Base-by-base conservation (phyloP, 2,329 filamentous ascomycete genomes). In the Thielaviopsis populi region DNA sequence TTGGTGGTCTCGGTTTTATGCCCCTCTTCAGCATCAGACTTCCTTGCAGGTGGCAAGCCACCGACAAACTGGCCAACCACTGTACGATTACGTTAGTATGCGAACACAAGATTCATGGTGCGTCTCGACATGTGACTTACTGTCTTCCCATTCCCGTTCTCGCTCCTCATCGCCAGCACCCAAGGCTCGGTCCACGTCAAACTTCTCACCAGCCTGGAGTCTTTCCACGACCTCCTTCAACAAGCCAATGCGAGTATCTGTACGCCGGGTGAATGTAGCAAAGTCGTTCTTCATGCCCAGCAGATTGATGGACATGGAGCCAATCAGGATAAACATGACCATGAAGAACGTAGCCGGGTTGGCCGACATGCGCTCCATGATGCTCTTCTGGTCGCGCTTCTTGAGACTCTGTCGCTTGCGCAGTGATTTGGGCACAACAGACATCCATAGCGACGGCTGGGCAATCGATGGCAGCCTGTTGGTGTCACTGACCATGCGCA, bases 291-390 rank as follows among this genome's bases (percentile, higher is more conserved):
- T 87, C 69, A 97, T 73, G 42, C 85, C 80, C 70, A 99, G 86
- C 80, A 94, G 88, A 70, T 96, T 89, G 69, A 99, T 96, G 15
- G 92, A 89, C 79, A 96, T 95, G 67, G 90, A 96, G 3, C 95
- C 95, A 68, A 97, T 92, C 67, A 97, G 80, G 48, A 91, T 78
- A 70, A 91, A 91, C 67, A 92, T 89, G 69, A 85, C 78, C 69
- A 92, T 89, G 73, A 86, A 94, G 70, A 90, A 92, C 0, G 86
- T 91, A 22, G 87, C 87, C 2, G 89, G 88, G 69, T 92, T 92
- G 73, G 62, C 74, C 69, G 54, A 69, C 71, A 61, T 69, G 37
- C 62, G 66, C 27, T 53, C 24, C 53, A 59, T 46, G 19, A 56
- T 24, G 30, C 19, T 59, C n/a, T 77, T 68, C 75, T 66, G 42